Base-by-base conservation (phyloP, 257 asterid genomes). In the Nicotiana paniculata region DNA sequence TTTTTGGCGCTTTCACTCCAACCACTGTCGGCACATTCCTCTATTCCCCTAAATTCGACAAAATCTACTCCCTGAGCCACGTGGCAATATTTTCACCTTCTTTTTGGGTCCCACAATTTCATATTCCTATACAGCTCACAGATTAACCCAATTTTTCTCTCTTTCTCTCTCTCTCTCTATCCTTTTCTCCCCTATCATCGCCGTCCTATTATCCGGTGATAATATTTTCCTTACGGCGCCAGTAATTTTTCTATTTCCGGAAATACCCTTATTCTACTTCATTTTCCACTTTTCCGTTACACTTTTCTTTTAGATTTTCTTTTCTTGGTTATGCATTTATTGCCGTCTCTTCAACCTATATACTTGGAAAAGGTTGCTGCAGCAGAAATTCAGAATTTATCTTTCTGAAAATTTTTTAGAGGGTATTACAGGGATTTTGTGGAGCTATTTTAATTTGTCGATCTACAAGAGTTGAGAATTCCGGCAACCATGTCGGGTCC, bases 401-500 rank as follows among this genome's bases (percentile, higher is more conserved):
- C 15, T n/a, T 48, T 48, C 2, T 48, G 21, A 21, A 21, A 24
- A 5, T 21, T 46, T 37, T 9, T 68, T 10, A 1, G 4, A 54
- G 68, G 13, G 6, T 11, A 30, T 57, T 77, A 18, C 78, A 72
- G 37, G 78, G 11, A 46, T n/a, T n/a, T 39, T 10, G 35, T 21
- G 32, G 32, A 21, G 32, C 32, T 6, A 2, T 9, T 61, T 24
- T 15, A 9, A 37, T 26, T 30, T 66, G 17, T 18, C 30, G 55
- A 37, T 72, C 59, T 4, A 10, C 35, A 28, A 69, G 77, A 82
- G 70, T 82, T 86, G 77, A 86, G 28, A 76, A 87, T 77, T 65
- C 28, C 75, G 61, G 53, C 83, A 83, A 83, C 81, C 77, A 93
- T 93, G 98, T 93, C 99, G 32, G 99, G 99, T 82, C 99, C 97